Conservation (phyloP, 768 basidiomycete genomes). For the Albatrellus ellisii region DNA sequence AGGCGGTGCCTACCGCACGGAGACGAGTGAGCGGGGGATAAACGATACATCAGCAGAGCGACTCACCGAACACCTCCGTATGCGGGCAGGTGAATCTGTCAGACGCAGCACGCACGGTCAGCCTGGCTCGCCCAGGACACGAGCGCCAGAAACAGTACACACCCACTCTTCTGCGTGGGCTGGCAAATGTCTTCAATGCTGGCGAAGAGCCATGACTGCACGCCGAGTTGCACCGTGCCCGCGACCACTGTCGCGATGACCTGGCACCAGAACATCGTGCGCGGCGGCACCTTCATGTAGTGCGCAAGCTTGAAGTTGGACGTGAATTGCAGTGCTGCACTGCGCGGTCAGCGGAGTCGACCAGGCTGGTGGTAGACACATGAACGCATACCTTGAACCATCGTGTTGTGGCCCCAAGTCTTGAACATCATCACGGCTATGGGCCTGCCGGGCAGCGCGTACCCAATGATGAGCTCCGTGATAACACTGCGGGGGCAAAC, state of each 20-base stretch:
- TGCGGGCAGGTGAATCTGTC: constrained; percentile 30
- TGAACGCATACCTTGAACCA: constrained; percentile 48
- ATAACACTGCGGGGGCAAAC: constrained; percentile 37
- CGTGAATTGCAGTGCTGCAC: constrained; percentile 44
- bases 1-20: constrained; percentile 35
- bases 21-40: background rate
- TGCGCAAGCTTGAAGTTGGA: constrained; percentile 69
- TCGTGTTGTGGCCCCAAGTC: constrained; percentile 58
- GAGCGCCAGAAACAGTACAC: background rate
- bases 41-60: background rate
- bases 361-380: background rate
- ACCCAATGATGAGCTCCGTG: constrained; percentile 71
- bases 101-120: constrained; percentile 22
- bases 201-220: constrained; percentile 66
- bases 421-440: constrained; percentile 77
- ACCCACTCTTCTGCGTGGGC: constrained; percentile 34
- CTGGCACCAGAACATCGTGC: constrained; percentile 62
- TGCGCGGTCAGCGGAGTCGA: background rate
- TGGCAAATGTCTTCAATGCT: constrained; percentile 52
- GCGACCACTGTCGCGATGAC: constrained; percentile 53
- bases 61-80: constrained; percentile 49
- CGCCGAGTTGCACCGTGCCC: constrained; percentile 60
- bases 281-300: constrained; percentile 50
- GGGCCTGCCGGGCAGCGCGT: constrained; percentile 64
- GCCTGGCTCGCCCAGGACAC: constrained; percentile 14